Conservation (phyloP, 192 early-diverging fungal genomes). For the Backusella sp. region DNA sequence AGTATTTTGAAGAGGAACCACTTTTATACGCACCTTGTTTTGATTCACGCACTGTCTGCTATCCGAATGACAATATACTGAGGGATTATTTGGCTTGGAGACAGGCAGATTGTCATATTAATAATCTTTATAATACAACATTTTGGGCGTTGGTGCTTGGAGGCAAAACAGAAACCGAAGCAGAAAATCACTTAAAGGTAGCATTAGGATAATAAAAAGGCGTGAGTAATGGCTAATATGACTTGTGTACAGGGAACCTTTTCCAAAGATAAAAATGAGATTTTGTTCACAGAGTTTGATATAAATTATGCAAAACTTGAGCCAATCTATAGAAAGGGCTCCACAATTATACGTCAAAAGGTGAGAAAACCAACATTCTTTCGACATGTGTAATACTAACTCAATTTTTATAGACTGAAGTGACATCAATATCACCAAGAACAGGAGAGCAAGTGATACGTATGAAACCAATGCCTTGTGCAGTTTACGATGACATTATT, state of each 20-base stretch:
- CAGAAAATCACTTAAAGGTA: conserved; percentile 73
- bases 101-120: conserved; percentile 90
- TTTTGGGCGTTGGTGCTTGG: conserved; percentile 88
- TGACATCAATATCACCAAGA: conserved; percentile 15
- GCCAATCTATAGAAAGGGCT: conserved; percentile 88
- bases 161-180: conserved; percentile 69
- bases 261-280: conserved; percentile 88
- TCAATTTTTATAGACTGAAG: conserved; percentile 18
- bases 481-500: conserved; percentile 73
- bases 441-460: conserved; percentile 38
- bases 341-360: conserved; percentile 66
- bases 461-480: conserved; percentile 52
- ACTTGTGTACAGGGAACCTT: conserved; percentile 66
- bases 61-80: conserved; percentile 79
- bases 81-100: conserved; percentile 95
- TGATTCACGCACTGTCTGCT: conserved; percentile 86
- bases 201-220: too few species aligned
- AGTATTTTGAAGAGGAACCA: conserved; percentile 62
- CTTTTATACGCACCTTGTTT: conserved; percentile 85
- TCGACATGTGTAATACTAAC: conserved; percentile 20
- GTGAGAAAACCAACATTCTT: conserved; percentile 22
- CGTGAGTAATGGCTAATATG: too few species aligned
- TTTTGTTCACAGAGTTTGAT: conserved; percentile 78
- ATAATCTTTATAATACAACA: conserved; percentile 94
- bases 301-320: conserved; percentile 89